phyloP scores from a whole-genome alignment of 306 rosid species.

The Cicer cuneatum region DNA sequence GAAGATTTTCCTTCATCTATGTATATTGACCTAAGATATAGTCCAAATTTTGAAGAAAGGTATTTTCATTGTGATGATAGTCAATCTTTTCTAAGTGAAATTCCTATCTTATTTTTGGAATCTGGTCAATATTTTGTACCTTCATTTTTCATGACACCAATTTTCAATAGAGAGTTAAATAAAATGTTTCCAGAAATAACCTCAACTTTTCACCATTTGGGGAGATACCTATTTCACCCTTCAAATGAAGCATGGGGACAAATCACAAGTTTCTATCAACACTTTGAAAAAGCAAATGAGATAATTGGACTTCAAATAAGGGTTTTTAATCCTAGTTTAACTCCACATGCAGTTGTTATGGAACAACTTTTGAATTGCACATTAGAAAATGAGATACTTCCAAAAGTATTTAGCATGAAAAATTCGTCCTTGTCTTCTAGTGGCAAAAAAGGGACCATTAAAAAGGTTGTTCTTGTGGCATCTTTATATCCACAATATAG shows the following conservation, averaged over 20 bases:
- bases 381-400: constrained; percentile 50
- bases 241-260: constrained; percentile 53
- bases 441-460: neutral
- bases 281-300: constrained; percentile 40
- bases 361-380: constrained; percentile 56
- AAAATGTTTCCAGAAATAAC: constrained; percentile 46
- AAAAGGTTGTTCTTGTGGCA: constrained; percentile 57
- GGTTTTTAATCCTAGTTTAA: neutral
- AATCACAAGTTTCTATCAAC: constrained; percentile 46
- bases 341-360: constrained; percentile 47
- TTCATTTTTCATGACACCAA: constrained; percentile 63
- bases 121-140: constrained; percentile 70
- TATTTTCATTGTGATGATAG: constrained; percentile 63
- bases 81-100: constrained; percentile 51
- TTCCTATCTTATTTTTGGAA: constrained; percentile 53
- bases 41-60: constrained; percentile 45
- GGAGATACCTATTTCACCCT: constrained; percentile 46
- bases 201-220: constrained; percentile 44
- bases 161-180: constrained; percentile 39
- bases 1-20: constrained; percentile 46
- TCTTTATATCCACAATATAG: constrained; percentile 55
- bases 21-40: constrained; percentile 54
- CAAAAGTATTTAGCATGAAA: constrained; percentile 34
- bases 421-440: neutral
- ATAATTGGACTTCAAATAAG: constrained; percentile 45